Evolutionary conservation across 129 eudicot species (phyloP).

Genomic region (Ambrosia trifida): DNA sequence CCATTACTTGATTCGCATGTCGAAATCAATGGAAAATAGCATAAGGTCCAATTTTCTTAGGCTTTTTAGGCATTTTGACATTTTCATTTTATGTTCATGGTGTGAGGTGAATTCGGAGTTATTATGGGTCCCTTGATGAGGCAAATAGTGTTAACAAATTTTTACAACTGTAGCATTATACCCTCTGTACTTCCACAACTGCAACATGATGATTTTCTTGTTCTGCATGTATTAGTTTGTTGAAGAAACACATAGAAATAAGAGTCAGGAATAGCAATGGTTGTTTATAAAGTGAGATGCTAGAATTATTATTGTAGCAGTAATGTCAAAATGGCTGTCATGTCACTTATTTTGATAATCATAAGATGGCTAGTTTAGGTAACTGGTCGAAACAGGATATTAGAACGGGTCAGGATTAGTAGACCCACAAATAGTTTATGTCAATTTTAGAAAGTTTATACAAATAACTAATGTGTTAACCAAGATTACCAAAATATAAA

Average conservation of each 20-base stretch:
- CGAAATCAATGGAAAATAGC: too few relatives aligned
- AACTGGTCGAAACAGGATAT: not conserved
- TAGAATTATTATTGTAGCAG: too few relatives aligned
- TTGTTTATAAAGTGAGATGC: conserved; percentile 16
- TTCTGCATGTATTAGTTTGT: too few relatives aligned
- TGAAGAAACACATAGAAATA: not conserved
- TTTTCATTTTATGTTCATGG: conserved; percentile 4
- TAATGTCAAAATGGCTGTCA: not conserved
- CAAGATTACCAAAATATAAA: not conserved
- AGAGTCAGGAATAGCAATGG: not conserved
- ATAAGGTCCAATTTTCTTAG: too few relatives aligned
- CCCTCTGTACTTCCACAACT: not conserved
- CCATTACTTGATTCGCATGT: too few relatives aligned
- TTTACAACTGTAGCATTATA: too few relatives aligned
- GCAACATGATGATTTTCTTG: not conserved
- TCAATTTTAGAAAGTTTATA: not conserved
- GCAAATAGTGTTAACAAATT: too few relatives aligned
- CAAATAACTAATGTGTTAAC: not conserved
- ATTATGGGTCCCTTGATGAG: too few relatives aligned
- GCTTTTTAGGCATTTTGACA: conserved; percentile 12
- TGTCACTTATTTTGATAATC: not conserved
- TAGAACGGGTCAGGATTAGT: not conserved
- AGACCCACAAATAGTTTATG: not conserved
- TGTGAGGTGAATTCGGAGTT: conserved; percentile 1
- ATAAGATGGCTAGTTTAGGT: not conserved